Conservation (phyloP, 116 monocot species). For the Iris pallida region DNA sequence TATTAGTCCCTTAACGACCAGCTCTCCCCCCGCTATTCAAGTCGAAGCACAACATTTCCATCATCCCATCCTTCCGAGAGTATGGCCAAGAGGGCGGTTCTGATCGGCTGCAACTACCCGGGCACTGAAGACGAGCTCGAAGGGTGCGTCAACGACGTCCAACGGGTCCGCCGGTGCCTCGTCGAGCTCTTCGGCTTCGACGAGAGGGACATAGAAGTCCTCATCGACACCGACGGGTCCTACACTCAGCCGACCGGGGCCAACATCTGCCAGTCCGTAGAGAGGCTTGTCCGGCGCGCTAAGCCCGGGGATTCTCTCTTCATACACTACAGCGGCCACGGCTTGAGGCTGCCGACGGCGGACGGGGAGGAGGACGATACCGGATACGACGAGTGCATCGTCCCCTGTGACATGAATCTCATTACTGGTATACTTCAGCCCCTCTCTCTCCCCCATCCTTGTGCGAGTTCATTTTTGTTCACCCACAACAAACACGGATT, state of each 20-base stretch:
- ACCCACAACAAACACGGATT: too few relatives aligned
- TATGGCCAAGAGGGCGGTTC: slow-evolving; percentile 35
- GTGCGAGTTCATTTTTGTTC: too few relatives aligned
- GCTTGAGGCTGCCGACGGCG: slow-evolving; percentile 39
- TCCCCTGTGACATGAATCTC: slow-evolving; percentile 16
- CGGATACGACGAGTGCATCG: slow-evolving; percentile 42
- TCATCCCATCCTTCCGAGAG: too few relatives aligned
- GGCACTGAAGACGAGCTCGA: slow-evolving; percentile 37
- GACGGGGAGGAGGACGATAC: slow-evolving; percentile 21
- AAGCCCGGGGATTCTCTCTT: slow-evolving; percentile 36
- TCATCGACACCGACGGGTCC: slow-evolving; percentile 35
- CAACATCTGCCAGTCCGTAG: slow-evolving; percentile 27
- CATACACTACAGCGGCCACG: slow-evolving; percentile 49
- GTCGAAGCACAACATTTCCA: too few relatives aligned
- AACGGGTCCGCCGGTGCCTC: slow-evolving; percentile 34
- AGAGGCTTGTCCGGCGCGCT: slow-evolving; percentile 21
- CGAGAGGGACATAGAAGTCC: slow-evolving; percentile 27
- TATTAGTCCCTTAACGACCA: too few relatives aligned
- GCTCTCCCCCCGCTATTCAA: too few relatives aligned
- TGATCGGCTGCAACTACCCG: slow-evolving; percentile 51
- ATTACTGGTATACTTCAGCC: too few relatives aligned
- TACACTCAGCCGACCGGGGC: slow-evolving; percentile 29
- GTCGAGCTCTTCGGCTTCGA: slow-evolving; percentile 35
- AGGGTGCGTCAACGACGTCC: slow-evolving; percentile 50
- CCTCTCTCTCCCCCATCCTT: too few relatives aligned